Percentiles rank a stretch among this genome's conserved stretches.
phyloP scores from a whole-genome alignment of 345 rosid genomes.

The Lepidium africanum region DNA sequence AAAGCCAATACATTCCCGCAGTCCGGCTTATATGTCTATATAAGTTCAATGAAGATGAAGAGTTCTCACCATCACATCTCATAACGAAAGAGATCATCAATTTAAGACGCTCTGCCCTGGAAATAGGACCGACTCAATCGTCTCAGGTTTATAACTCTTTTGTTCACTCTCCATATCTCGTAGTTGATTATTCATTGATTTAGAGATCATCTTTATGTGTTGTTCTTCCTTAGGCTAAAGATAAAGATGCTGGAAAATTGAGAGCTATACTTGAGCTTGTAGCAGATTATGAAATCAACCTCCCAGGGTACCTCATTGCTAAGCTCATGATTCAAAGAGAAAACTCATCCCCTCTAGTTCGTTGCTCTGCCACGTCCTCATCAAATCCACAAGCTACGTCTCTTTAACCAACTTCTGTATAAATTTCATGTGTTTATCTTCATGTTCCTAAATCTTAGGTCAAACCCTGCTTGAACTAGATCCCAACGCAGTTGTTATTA shows the following conservation, averaged over 20 bases:
- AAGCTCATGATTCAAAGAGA: slow-evolving; percentile 14
- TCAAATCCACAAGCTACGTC: background rate
- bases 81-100: slow-evolving; percentile 9
- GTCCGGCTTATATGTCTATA: slow-evolving; percentile 2
- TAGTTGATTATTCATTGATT: background rate
- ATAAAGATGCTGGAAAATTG: slow-evolving; percentile 2
- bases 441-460: background rate
- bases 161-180: background rate
- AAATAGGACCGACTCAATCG: background rate
- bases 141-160: background rate
- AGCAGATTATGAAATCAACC: slow-evolving; percentile 1
- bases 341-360: background rate
- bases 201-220: background rate
- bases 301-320: slow-evolving; percentile 16
- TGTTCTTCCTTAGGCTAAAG: slow-evolving; percentile 5
- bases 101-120: background rate
- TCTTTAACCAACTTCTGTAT: background rate
- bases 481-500: background rate
- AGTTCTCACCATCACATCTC: background rate
- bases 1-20: slow-evolving; percentile 4
- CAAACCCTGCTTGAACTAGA: background rate
- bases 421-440: background rate
- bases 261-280: slow-evolving; percentile 15
- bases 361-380: background rate
- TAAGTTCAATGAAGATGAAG: background rate